phyloP scores from a whole-genome alignment of 2,329 filamentous ascomycete genomes.

The Alternaria sp. region DNA sequence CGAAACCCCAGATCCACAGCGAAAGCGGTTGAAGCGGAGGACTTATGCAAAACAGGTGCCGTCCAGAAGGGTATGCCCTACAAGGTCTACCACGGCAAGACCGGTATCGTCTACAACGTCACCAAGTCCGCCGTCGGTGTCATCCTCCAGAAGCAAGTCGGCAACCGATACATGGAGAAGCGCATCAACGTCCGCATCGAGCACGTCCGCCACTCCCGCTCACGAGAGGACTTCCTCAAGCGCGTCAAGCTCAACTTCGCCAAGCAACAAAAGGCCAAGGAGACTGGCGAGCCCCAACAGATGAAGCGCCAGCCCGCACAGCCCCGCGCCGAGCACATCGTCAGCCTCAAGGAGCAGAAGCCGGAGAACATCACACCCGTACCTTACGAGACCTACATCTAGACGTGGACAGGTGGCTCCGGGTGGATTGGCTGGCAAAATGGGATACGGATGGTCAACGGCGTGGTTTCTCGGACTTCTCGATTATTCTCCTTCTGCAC shows the following conservation, averaged over 20 bases:
- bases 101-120: conserved; percentile 96
- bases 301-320: conserved; percentile 87
- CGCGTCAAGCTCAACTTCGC: conserved; percentile 96
- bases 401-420: conserved; percentile 54
- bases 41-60: conserved; percentile 43
- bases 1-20: conserved; percentile 55
- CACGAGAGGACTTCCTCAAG: conserved; percentile 93
- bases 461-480: conserved; percentile 50
- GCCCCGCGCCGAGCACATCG: conserved; percentile 80
- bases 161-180: conserved; percentile 99
- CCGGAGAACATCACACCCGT: conserved; percentile 92
- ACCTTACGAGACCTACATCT: conserved; percentile 98
- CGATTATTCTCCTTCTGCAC: conserved; percentile 48
- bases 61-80: conserved; percentile 77
- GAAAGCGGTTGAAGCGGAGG: conserved; percentile 8
- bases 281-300: conserved; percentile 82
- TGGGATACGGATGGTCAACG: conserved; percentile 48
- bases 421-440: conserved; percentile 40
- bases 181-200: conserved; percentile 98
- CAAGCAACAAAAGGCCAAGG: conserved; percentile 92
- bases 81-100: conserved; percentile 99
- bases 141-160: conserved; percentile 97
- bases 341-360: conserved; percentile 80
- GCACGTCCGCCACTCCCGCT: conserved; percentile 94
- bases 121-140: conserved; percentile 97